Conservation (phyloP, 768 basidiomycete species). For the Auricularia sp. region DNA sequence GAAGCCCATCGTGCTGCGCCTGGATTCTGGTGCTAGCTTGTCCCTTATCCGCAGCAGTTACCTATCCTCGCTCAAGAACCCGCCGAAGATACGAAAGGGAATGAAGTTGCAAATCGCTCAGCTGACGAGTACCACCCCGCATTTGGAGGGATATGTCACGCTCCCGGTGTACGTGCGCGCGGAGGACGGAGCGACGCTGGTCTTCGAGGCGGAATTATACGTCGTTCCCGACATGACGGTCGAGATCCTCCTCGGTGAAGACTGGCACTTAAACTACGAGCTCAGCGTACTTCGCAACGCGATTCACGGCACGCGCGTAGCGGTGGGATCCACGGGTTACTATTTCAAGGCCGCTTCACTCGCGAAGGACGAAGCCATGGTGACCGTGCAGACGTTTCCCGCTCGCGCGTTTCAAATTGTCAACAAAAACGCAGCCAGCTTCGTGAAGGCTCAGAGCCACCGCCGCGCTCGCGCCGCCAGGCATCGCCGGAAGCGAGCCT, state of each 20-base stretch:
- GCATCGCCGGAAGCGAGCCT: neutral
- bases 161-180: neutral
- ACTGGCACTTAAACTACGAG: neutral
- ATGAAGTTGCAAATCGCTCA: neutral
- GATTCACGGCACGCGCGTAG: neutral
- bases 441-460: neutral
- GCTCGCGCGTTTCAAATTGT: neutral
- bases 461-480: neutral
- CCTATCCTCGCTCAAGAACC: neutral
- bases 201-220: neutral
- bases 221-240: neutral
- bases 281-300: conserved; percentile 1
- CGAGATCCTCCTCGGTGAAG: neutral
- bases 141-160: neutral
- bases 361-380: neutral
- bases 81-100: neutral
- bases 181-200: neutral
- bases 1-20: neutral
- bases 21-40: neutral
- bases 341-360: neutral
- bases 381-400: no score
- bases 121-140: neutral
- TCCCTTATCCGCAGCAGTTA: neutral
- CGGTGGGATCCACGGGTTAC: neutral
- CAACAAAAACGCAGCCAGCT: neutral